Evolutionary conservation across 1,139 yeast genomes (phyloP).

Genomic region (Kodamaea arcana): DNA sequence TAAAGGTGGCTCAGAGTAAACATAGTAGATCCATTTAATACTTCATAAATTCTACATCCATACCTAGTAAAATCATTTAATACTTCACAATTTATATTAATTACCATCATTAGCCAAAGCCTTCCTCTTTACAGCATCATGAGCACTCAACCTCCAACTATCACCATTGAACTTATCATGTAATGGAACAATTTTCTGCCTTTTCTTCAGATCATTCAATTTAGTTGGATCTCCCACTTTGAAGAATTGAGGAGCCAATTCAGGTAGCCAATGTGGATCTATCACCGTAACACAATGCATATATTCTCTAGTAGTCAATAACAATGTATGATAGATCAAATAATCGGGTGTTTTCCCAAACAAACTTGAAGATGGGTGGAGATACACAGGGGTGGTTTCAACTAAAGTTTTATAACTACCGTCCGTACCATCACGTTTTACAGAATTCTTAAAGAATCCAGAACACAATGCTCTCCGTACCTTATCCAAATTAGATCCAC

Average conservation of each 20-base stretch:
- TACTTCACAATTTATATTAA: too few species aligned
- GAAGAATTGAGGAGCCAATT: conserved; percentile 84
- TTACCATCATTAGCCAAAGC: conserved; percentile 20
- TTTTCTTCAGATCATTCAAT: conserved; percentile 32
- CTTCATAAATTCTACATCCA: too few species aligned
- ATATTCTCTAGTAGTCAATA: conserved; percentile 81
- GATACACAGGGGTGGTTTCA: conserved; percentile 72
- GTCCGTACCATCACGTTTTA: conserved; percentile 67
- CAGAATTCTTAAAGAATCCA: conserved; percentile 84
- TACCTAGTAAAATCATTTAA: too few species aligned
- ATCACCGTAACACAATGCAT: conserved; percentile 85
- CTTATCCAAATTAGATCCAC: conserved; percentile 60
- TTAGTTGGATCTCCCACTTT: conserved; percentile 49
- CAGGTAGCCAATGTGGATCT: conserved; percentile 82
- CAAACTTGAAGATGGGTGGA: conserved; percentile 87
- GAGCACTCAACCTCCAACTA: conserved; percentile 41
- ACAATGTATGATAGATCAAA: conserved; percentile 78
- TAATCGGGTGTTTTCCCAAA: conserved; percentile 72
- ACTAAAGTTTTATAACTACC: conserved; percentile 71
- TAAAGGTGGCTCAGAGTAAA: too few species aligned
- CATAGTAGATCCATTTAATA: too few species aligned
- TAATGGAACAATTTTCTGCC: conserved; percentile 45
- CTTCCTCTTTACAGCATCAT: conserved; percentile 28
- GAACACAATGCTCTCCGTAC: conserved; percentile 75
- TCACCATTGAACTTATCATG: conserved; percentile 51